Percentiles rank a stretch among this genome's conserved stretches.
phyloP scores from a whole-genome alignment of 805 yeast species.

The Monosporozyma yasuniensis region DNA sequence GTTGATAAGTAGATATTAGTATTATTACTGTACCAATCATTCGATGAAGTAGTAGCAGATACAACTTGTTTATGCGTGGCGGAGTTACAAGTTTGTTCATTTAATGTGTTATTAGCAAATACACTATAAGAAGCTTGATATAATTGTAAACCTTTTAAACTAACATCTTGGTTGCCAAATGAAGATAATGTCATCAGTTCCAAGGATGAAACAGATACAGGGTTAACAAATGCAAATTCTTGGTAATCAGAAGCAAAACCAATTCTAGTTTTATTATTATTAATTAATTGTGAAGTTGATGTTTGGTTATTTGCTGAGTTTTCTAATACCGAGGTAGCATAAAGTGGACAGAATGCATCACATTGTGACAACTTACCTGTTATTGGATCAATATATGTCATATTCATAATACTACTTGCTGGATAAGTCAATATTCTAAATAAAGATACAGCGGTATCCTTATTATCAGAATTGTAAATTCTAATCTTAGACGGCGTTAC shows the following conservation, averaged over 20 bases:
- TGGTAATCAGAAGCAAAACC: constrained; percentile 43
- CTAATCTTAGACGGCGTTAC: constrained; percentile 65
- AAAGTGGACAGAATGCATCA: constrained; percentile 84
- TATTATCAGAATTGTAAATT: constrained; percentile 49
- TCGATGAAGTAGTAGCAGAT: constrained; percentile 22
- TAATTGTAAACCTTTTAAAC: constrained; percentile 63
- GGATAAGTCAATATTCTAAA: constrained; percentile 76
- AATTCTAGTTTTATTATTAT: constrained; percentile 31
- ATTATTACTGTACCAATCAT: constrained; percentile 25
- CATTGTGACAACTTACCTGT: constrained; percentile 53
- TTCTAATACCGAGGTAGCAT: constrained; percentile 32
- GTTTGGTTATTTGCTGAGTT: constrained; percentile 21
- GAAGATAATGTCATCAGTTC: constrained; percentile 56
- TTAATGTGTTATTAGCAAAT: constrained; percentile 68
- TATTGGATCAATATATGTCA: constrained; percentile 71
- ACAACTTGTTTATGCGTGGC: constrained; percentile 7
- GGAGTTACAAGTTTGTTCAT: constrained; percentile 51
- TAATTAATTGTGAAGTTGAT: constrained; percentile 16
- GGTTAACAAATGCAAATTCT: constrained; percentile 75
- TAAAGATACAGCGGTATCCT: constrained; percentile 39
- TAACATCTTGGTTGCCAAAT: constrained; percentile 56
- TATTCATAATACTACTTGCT: constrained; percentile 81
- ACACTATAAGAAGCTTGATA: constrained; percentile 47
- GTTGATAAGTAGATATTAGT: constrained; percentile 23
- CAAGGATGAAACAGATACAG: constrained; percentile 49